Evolutionary conservation across 805 yeast species (phyloP).

Genomic region (Wickerhamiella spandovensis): DNA sequence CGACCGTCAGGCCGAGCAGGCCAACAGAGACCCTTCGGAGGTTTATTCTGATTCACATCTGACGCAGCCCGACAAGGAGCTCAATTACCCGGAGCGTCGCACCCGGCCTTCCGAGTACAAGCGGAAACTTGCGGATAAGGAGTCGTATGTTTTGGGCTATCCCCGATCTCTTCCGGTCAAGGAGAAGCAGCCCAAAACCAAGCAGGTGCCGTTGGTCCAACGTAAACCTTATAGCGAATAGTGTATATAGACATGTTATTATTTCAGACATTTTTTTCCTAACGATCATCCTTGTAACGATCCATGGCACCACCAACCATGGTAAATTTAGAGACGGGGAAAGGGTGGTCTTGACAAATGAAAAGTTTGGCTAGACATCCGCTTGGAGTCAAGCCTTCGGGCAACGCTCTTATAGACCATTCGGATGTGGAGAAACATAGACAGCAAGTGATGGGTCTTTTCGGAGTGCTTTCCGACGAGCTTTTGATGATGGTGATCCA

Average conservation of each 20-base stretch:
- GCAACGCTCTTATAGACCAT: slow-evolving; percentile 40
- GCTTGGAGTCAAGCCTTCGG: slow-evolving; percentile 60
- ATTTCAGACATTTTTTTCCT: neutral
- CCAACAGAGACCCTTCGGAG: slow-evolving; percentile 13
- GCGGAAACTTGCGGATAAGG: slow-evolving; percentile 36
- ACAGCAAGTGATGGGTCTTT: slow-evolving; percentile 13
- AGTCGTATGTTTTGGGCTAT: slow-evolving; percentile 42
- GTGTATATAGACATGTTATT: neutral
- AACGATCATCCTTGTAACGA: too few species aligned
- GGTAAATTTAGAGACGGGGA: too few species aligned
- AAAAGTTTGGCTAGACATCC: slow-evolving; percentile 36
- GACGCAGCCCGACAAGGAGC: slow-evolving; percentile 13
- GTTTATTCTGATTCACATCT: slow-evolving; percentile 17
- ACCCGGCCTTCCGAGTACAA: slow-evolving; percentile 25
- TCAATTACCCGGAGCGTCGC: slow-evolving; percentile 20
- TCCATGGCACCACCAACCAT: too few species aligned
- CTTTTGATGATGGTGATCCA: slow-evolving; percentile 40
- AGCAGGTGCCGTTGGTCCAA: slow-evolving; percentile 2
- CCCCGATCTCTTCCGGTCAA: slow-evolving; percentile 42
- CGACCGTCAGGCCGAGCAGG: slow-evolving; percentile 14
- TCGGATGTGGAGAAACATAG: slow-evolving; percentile 9
- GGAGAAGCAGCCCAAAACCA: slow-evolving; percentile 13
- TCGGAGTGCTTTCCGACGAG: slow-evolving; percentile 49
- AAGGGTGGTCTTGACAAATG: neutral
- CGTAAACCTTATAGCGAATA: slow-evolving; percentile 1